phyloP scores from a whole-genome alignment of 768 basidiomycete species.

The Russula virescens region DNA sequence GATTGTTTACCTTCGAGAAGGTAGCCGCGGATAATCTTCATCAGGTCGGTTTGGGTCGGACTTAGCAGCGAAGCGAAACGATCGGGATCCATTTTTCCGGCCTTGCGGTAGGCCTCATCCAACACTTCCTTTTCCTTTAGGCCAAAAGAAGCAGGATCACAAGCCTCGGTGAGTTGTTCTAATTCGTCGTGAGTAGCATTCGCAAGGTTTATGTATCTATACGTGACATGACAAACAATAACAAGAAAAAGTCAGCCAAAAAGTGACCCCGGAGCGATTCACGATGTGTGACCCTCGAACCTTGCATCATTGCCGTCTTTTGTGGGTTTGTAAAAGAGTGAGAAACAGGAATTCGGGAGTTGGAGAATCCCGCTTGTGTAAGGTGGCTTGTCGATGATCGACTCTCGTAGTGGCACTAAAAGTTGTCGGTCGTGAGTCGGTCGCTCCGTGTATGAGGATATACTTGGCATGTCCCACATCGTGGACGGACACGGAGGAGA shows the following conservation, averaged over 20 bases:
- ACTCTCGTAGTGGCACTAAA: neutral
- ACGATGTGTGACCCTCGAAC: conserved; percentile 26
- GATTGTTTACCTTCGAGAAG: conserved; percentile 1
- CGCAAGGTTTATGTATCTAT: neutral
- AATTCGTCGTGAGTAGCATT: neutral
- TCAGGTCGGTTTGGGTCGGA: neutral
- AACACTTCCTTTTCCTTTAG: neutral
- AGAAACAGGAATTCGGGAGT: conserved; percentile 7
- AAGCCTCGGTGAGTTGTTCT: neutral
- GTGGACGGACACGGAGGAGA: too few relatives aligned
- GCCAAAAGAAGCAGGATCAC: neutral
- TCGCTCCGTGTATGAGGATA: too few relatives aligned
- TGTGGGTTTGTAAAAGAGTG: conserved; percentile 16
- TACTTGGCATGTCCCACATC: too few relatives aligned
- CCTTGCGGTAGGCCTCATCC: conserved; percentile 2
- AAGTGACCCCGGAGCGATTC: neutral
- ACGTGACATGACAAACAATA: too few relatives aligned
- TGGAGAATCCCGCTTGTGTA: conserved; percentile 16
- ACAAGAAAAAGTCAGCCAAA: neutral
- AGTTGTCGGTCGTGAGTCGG: neutral
- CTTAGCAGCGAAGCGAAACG: neutral
- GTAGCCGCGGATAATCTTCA: neutral
- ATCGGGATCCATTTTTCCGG: neutral
- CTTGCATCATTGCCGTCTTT: neutral
- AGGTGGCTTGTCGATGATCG: conserved; percentile 17